Evolutionary conservation across 805 yeast species (phyloP).

Genomic region (Naumovozyma dairenensis): DNA sequence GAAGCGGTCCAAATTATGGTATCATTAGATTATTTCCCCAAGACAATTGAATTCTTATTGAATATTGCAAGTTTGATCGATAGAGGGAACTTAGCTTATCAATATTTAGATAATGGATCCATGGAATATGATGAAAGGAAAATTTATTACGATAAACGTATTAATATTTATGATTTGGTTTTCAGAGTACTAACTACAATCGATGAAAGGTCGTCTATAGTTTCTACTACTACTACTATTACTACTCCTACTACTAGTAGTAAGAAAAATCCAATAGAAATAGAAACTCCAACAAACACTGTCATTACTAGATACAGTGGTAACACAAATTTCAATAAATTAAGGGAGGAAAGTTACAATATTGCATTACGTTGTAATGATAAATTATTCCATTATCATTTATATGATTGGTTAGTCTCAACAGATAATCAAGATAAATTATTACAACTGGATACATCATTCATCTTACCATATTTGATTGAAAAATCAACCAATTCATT

Average conservation of each 20-base stretch:
- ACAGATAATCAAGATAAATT: constrained; percentile 71
- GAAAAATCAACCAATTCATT: constrained; percentile 55
- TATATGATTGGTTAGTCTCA: constrained; percentile 84
- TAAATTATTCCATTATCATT: constrained; percentile 79
- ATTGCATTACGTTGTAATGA: constrained; percentile 68
- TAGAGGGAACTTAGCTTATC: constrained; percentile 46
- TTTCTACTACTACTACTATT: constrained; percentile 21
- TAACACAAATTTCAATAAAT: constrained; percentile 31
- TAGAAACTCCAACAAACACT: too few relatives aligned
- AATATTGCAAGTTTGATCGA: constrained; percentile 66
- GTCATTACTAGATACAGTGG: too few relatives aligned
- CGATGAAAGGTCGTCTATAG: constrained; percentile 6
- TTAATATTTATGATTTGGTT: constrained; percentile 57
- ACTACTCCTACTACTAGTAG: too few relatives aligned
- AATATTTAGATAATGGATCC: constrained; percentile 44
- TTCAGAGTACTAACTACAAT: constrained; percentile 36
- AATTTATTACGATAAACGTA: constrained; percentile 41
- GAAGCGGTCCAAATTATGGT: constrained; percentile 75
- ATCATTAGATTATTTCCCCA: constrained; percentile 67
- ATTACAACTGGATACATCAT: constrained; percentile 73
- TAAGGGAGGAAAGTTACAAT: constrained; percentile 64
- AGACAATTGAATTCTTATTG: constrained; percentile 75
- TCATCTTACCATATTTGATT: constrained; percentile 64
- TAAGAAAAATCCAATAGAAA: too few relatives aligned
- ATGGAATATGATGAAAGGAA: constrained; percentile 43